These are phyloP conservation scores for Novymonas esmeraldas DNA, from an alignment of 208 protist genomes.

Conservation along the genomic window DNA sequence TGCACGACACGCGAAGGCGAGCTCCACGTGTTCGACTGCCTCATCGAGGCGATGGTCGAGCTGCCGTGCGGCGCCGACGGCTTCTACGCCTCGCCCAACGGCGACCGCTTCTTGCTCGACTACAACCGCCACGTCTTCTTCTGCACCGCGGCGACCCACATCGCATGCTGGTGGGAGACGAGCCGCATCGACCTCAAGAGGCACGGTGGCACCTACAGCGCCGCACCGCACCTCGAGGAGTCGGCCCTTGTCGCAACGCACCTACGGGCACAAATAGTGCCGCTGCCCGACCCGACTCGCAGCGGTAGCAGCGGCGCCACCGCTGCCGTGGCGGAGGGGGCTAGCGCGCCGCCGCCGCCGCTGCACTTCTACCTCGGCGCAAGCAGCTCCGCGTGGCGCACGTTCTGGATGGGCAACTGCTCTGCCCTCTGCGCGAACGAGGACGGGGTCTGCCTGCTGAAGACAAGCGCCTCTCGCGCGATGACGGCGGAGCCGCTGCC, in stretches of 20 bases:
- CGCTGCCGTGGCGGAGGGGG: background rate
- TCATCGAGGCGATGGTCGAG: slow-evolving; percentile 44
- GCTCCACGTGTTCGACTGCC: slow-evolving; percentile 60
- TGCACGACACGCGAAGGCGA: slow-evolving; percentile 52
- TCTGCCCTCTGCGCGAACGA: slow-evolving; percentile 51
- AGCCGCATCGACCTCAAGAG: slow-evolving; percentile 15
- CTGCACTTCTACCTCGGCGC: slow-evolving; percentile 35
- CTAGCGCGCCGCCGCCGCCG: slow-evolving; percentile 1
- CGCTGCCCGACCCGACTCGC: slow-evolving; percentile 4
- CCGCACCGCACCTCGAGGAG: background rate
- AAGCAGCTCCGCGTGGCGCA: slow-evolving; percentile 58
- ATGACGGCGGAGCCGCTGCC: slow-evolving; percentile 23
- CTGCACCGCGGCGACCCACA: slow-evolving; percentile 28
- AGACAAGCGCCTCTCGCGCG: background rate
- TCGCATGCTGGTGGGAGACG: slow-evolving; percentile 42
- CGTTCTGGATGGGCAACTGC: slow-evolving; percentile 43
- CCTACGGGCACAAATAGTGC: slow-evolving; percentile 31
- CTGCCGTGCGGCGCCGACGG: slow-evolving; percentile 54
- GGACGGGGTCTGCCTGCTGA: slow-evolving; percentile 38
- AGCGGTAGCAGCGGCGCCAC: background rate
- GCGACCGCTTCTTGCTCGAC: slow-evolving; percentile 47
- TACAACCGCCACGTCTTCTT: slow-evolving; percentile 45
- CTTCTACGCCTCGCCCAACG: slow-evolving; percentile 60
- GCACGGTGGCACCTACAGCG: slow-evolving; percentile 5
- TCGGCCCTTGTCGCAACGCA: slow-evolving; percentile 23